Conservation (phyloP, 116 monocot genomes). For the Posidonia oceanica region DNA sequence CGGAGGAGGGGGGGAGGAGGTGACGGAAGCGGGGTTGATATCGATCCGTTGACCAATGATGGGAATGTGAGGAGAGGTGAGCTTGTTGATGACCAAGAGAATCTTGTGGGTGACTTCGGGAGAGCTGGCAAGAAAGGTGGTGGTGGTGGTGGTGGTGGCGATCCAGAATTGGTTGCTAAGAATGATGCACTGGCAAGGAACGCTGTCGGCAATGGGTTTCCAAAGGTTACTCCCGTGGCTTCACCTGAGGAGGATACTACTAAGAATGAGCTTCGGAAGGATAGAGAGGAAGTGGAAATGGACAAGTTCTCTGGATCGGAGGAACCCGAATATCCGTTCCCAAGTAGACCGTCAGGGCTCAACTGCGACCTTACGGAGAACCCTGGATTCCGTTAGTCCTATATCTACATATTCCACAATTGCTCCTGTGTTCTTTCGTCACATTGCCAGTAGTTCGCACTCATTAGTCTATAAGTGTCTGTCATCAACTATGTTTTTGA, state of each 20-base stretch:
- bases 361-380: constrained; percentile 62
- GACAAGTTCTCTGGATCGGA: constrained; percentile 32
- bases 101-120: constrained; percentile 5
- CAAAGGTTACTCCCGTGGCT: constrained; percentile 2
- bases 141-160: background rate
- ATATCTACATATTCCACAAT: background rate
- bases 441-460: background rate
- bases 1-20: constrained; percentile 13
- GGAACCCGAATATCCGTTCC: constrained; percentile 20
- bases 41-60: background rate
- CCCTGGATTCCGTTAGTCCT: constrained; percentile 57
- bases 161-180: background rate
- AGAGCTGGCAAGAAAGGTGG: constrained; percentile 8
- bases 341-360: constrained; percentile 26
- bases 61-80: background rate
- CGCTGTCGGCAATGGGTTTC: constrained; percentile 7
- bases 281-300: constrained; percentile 28
- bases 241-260: constrained; percentile 4
- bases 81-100: background rate
- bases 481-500: too few species aligned
- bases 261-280: constrained; percentile 26
- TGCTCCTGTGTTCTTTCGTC: too few species aligned
- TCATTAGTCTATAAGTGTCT: too few species aligned
- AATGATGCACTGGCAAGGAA: constrained; percentile 2
- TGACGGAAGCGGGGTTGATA: constrained; percentile 12